Evolutionary conservation across 768 basidiomycete genomes (phyloP), one percentile per base, ranked within the genome.

Genomic region (Calocybe gangraenosa): DNA sequence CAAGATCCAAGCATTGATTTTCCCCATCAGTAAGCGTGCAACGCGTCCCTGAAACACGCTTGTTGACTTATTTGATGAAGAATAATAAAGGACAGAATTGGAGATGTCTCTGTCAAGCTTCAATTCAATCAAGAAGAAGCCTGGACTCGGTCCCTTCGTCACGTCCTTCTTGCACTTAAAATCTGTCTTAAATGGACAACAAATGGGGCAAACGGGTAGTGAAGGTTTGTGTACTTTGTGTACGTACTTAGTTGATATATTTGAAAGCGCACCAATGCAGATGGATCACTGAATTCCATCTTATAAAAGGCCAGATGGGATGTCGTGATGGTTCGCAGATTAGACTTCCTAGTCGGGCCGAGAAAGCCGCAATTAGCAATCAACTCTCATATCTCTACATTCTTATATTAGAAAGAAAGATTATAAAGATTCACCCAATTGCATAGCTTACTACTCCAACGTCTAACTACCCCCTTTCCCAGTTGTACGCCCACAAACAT

Each of bases 121-220:
- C 92, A 94, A 58, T 95, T 96, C 63, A 88, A 87, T 54, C 90
- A 92, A 56, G 95, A 99, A 60, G 95, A 99, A 58, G 75, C 82
- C 0, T 99, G 95, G 95, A 97, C 95, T 18, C 81, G 91, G 48
- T 91, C 93, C 3, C 69, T 98, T 57, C 78, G 92, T 23, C 93
- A 96, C 56, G 90, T 98, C 47, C 72, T 96, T 46, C 75, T 93
- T 17, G 91, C 89, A 15, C 73, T 94, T 32, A 93, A 93, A 68
- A 86, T 92, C 47, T 78, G 91, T 38, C 71, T 94, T 39, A 90
- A 90, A 59, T 91, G 87, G 87, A 78, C 84, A 3, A 91, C 88
- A 1, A 89, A 81, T 55, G 86, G 86, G 20, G 74, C 74, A 30
- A 86, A 82, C 54, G 81, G 81, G 7, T 87, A 56, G 11, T 28